These are phyloP conservation scores for Termitomyces sp. DNA, from an alignment of 768 basidiomycete species.

Conservation along the genomic window DNA sequence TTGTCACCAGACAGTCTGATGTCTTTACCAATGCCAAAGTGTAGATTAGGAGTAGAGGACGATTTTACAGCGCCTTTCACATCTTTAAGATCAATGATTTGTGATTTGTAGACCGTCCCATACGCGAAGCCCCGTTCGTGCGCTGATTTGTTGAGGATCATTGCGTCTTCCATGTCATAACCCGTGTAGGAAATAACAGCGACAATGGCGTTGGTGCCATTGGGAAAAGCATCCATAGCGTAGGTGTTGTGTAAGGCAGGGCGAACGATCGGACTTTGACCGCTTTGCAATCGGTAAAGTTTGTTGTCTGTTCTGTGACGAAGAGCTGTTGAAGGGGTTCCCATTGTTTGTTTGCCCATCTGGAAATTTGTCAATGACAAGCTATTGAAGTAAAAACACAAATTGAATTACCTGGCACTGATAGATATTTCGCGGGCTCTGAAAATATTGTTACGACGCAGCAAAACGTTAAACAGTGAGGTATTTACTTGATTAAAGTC, in stretches of 20 bases:
- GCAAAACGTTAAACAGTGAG: slow-evolving; percentile 7
- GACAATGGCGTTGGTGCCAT: slow-evolving; percentile 96
- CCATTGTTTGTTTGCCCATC: slow-evolving; percentile 99
- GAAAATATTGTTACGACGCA: slow-evolving; percentile 5
- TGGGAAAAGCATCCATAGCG: slow-evolving; percentile 98
- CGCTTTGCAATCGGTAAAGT: slow-evolving; percentile 91
- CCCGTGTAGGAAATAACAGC: slow-evolving; percentile 99
- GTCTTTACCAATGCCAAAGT: slow-evolving; percentile 86
- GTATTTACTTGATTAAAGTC: slow-evolving; percentile 92
- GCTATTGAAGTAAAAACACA: background rate
- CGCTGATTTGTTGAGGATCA: slow-evolving; percentile 98
- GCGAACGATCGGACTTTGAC: slow-evolving; percentile 92
- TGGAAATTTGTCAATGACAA: slow-evolving; percentile 22
- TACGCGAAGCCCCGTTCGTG: slow-evolving; percentile 98
- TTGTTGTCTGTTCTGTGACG: slow-evolving; percentile 97
- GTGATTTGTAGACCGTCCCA: slow-evolving; percentile 93
- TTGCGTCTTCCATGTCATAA: slow-evolving; percentile 99
- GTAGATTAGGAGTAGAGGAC: slow-evolving; percentile 57
- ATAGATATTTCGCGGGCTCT: slow-evolving; percentile 90
- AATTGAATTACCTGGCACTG: slow-evolving; percentile 70
- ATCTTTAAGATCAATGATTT: slow-evolving; percentile 86
- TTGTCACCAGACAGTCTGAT: slow-evolving; percentile 47
- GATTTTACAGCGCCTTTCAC: slow-evolving; percentile 61
- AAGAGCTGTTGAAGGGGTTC: slow-evolving; percentile 90
- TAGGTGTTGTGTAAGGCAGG: slow-evolving; percentile 89